Conservation (phyloP, 805 yeast genomes). For the Komagataella kurtzmanii region DNA sequence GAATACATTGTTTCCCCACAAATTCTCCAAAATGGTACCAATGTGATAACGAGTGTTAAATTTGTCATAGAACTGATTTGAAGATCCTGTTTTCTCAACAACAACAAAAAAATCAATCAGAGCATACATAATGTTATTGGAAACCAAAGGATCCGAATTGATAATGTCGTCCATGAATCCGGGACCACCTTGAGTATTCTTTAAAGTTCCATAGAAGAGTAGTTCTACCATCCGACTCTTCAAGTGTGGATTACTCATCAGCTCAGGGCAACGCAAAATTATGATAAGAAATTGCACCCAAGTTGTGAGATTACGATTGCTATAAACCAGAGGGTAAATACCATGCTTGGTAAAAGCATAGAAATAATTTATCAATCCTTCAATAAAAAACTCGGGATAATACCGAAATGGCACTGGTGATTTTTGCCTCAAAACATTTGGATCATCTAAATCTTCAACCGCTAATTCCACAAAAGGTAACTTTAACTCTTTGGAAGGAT, state of each 20-base stretch:
- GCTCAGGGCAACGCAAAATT: slow-evolving; percentile 71
- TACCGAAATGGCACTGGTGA: slow-evolving; percentile 70
- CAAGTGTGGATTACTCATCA: slow-evolving; percentile 86
- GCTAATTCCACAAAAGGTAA: slow-evolving; percentile 49
- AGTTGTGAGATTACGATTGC: slow-evolving; percentile 37
- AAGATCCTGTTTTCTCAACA: slow-evolving; percentile 92
- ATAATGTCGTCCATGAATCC: slow-evolving; percentile 67
- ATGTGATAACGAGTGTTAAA: slow-evolving; percentile 84
- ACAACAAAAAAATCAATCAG: slow-evolving; percentile 83
- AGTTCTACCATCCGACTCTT: slow-evolving; percentile 76
- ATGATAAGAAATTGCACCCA: slow-evolving; percentile 64
- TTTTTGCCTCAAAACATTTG: slow-evolving; percentile 50
- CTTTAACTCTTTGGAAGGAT: slow-evolving; percentile 35
- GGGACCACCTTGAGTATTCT: slow-evolving; percentile 30
- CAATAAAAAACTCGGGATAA: slow-evolving; percentile 77
- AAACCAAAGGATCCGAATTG: slow-evolving; percentile 47
- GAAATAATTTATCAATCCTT: slow-evolving; percentile 66
- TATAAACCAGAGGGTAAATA: slow-evolving; percentile 38
- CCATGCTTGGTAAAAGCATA: slow-evolving; percentile 20
- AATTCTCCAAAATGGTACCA: slow-evolving; percentile 65
- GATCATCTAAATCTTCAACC: slow-evolving; percentile 60
- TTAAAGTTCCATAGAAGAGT: slow-evolving; percentile 60
- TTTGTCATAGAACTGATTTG: slow-evolving; percentile 91
- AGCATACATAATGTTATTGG: slow-evolving; percentile 61
- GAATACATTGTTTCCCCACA: slow-evolving; percentile 69